Conservation (phyloP, 2,329 filamentous ascomycete genomes). For the Colletotrichum incanum region DNA sequence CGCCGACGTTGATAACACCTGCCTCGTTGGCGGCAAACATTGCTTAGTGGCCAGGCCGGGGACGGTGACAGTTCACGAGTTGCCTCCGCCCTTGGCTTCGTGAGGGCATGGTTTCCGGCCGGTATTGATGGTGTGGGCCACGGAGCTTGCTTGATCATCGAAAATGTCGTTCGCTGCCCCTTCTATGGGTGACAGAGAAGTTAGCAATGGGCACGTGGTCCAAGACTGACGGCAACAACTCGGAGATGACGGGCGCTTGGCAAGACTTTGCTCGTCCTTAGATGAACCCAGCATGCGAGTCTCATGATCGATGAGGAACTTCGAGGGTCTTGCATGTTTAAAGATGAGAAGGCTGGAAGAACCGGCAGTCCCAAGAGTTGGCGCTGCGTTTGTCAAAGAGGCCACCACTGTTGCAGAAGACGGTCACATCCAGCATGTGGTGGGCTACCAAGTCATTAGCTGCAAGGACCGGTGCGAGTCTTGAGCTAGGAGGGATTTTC, state of each 20-base stretch:
- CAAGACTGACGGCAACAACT: slow-evolving; percentile 52
- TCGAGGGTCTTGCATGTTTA: slow-evolving; percentile 44
- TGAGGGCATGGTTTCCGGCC: slow-evolving; percentile 69
- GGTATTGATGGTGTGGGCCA: slow-evolving; percentile 70
- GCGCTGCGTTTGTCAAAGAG: no score
- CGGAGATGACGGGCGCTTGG: slow-evolving; percentile 57
- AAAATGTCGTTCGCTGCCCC: no score
- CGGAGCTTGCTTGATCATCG: slow-evolving; percentile 44
- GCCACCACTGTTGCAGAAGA: no score
- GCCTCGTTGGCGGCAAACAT: slow-evolving; percentile 64
- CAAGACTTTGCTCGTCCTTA: slow-evolving; percentile 53
- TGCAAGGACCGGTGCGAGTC: slow-evolving; percentile 57
- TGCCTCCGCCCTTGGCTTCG: slow-evolving; percentile 35
- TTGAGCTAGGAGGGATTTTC: slow-evolving; percentile 43
- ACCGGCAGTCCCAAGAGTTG: no score
- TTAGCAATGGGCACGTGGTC: slow-evolving; percentile 58
- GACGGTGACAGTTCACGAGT: slow-evolving; percentile 53
- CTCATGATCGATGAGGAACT: background rate
- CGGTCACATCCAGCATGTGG: no score
- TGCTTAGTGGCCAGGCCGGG: slow-evolving; percentile 69
- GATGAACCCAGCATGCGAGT: slow-evolving; percentile 28
- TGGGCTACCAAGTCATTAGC: slow-evolving; percentile 62
- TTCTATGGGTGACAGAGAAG: no score
- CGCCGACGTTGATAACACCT: slow-evolving; percentile 62
- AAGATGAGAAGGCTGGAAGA: slow-evolving; percentile 47